These are phyloP conservation scores for Phytophthora fragariaefolia DNA, from an alignment of 352 stramenopile species.

Conservation along the genomic window DNA sequence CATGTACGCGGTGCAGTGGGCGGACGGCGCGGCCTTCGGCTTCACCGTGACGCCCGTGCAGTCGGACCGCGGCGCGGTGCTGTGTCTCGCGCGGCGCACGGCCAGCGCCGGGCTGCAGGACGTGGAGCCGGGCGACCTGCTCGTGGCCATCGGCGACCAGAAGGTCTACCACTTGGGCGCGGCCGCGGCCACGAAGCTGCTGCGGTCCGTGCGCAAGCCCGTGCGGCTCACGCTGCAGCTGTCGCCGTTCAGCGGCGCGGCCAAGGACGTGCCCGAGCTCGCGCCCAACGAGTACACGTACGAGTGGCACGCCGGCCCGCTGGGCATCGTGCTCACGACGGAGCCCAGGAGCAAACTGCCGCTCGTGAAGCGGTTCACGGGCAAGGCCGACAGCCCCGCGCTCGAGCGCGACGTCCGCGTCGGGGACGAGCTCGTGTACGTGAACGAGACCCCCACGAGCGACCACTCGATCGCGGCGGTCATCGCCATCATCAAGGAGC, in stretches of 20 bases:
- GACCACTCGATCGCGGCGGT: slow-evolving; percentile 77
- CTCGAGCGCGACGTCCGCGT: slow-evolving; percentile 59
- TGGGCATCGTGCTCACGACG: slow-evolving; percentile 77
- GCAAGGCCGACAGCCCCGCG: slow-evolving; percentile 55
- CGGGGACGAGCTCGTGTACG: slow-evolving; percentile 80
- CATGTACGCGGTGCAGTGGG: slow-evolving; percentile 83
- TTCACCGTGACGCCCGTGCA: slow-evolving; percentile 78
- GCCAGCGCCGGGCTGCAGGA: slow-evolving; percentile 64
- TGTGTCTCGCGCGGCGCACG: slow-evolving; percentile 67
- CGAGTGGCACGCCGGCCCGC: slow-evolving; percentile 68
- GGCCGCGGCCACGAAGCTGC: slow-evolving; percentile 64
- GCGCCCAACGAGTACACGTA: slow-evolving; percentile 87
- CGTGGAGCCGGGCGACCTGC: slow-evolving; percentile 76
- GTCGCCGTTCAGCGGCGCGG: slow-evolving; percentile 56
- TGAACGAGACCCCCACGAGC: slow-evolving; percentile 74
- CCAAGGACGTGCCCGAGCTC: slow-evolving; percentile 57
- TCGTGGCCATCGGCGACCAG: slow-evolving; percentile 79
- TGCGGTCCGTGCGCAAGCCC: slow-evolving; percentile 74
- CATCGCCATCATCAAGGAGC: slow-evolving; percentile 78
- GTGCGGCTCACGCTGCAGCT: slow-evolving; percentile 74
- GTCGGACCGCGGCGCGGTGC: slow-evolving; percentile 68
- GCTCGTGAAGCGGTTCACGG: slow-evolving; percentile 79
- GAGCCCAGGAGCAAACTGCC: slow-evolving; percentile 74
- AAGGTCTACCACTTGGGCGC: slow-evolving; percentile 79
- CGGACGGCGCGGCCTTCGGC: slow-evolving; percentile 61